phyloP scores from a whole-genome alignment of 2,329 filamentous ascomycete genomes.

The Phyllosticta citrichinensis region DNA sequence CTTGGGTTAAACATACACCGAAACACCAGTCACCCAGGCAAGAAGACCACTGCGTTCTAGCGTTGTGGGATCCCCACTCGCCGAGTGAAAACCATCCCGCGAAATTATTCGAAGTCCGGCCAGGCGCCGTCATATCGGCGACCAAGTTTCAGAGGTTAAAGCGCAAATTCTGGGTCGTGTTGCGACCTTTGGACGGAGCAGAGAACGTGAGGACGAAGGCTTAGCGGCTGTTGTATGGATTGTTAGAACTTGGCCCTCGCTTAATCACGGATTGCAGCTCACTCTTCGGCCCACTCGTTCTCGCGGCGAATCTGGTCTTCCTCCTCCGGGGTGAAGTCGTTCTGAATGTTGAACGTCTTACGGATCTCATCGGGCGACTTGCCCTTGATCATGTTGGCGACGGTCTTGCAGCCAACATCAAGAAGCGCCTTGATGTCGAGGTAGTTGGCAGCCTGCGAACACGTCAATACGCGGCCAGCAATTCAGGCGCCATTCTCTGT shows the following conservation, averaged over 20 bases:
- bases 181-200: not conserved
- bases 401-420: conserved; percentile 97
- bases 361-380: conserved; percentile 98
- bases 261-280: not conserved
- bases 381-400: conserved; percentile 99
- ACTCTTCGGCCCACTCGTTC: conserved; percentile 42
- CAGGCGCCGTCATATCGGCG: not conserved
- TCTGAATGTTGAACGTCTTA: conserved; percentile 99
- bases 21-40: not conserved
- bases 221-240: conserved; percentile 1
- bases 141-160: not conserved
- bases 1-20: not conserved
- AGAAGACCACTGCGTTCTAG: not conserved
- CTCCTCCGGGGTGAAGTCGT: conserved; percentile 97
- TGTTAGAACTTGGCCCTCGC: not conserved
- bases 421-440: conserved; percentile 97
- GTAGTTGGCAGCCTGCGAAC: conserved; percentile 78
- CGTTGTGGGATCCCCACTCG: not conserved
- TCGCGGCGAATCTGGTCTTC: conserved; percentile 75
- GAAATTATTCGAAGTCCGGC: not conserved
- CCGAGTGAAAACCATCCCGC: not conserved
- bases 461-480: not conserved
- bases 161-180: not conserved
- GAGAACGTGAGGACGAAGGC: not conserved
- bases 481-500: not conserved